These are phyloP conservation scores for Boletus sp. DNA, from an alignment of 1,284 basidiomycete species.

Conservation along the genomic window DNA sequence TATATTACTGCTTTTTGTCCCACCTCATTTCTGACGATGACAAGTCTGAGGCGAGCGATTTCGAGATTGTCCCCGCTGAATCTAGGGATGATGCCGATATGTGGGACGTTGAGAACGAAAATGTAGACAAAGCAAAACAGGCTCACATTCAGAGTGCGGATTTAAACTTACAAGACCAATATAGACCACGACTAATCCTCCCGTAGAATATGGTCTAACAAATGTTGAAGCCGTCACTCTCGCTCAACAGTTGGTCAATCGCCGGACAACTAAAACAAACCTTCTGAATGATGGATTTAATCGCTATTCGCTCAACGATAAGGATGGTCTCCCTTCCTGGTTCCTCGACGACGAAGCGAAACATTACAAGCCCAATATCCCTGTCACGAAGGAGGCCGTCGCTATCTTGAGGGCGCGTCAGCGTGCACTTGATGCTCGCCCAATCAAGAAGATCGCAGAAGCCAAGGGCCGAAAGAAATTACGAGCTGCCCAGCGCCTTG, in stretches of 20 bases:
- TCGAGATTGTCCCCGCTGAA: conserved; percentile 30
- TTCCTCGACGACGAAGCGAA: conserved; percentile 97
- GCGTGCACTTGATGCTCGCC: conserved; percentile 91
- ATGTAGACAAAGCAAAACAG: conserved; percentile 74
- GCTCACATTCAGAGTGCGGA: conserved; percentile 68
- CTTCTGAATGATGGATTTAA: conserved; percentile 96
- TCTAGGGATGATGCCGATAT: conserved; percentile 57
- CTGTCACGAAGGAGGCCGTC: conserved; percentile 95
- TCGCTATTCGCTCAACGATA: conserved; percentile 87
- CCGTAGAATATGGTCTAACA: conserved; percentile 75
- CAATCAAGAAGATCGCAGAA: conserved; percentile 99
- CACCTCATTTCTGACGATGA: conserved; percentile 15
- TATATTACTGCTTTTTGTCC: conserved; percentile 15
- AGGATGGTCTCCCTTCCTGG: conserved; percentile 91
- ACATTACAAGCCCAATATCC: conserved; percentile 91
- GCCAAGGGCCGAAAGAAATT: conserved; percentile 97
- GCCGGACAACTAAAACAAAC: conserved; percentile 83
- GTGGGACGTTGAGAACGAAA: conserved; percentile 82
- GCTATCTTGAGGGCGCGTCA: conserved; percentile 84
- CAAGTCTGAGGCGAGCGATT: conserved; percentile 21
- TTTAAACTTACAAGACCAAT: neutral
- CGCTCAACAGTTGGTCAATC: conserved; percentile 91
- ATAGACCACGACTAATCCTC: conserved; percentile 2
- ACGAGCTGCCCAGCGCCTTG: conserved; percentile 79
- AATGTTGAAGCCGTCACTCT: conserved; percentile 92